phyloP scores from a whole-genome alignment of 331 rosid species.

The Prunus yedoensis region DNA sequence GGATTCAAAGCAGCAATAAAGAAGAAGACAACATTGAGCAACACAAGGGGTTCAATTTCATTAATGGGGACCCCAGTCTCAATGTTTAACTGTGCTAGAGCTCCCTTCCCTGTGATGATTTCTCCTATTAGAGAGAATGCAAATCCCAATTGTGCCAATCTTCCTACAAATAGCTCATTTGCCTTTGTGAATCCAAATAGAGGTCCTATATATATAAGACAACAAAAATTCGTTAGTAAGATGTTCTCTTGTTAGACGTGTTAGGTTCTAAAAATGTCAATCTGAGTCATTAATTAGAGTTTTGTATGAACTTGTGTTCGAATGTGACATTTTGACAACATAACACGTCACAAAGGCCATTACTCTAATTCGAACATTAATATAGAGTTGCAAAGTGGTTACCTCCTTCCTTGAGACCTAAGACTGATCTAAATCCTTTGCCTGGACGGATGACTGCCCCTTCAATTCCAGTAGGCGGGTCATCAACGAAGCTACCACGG shows the following conservation, averaged over 20 bases:
- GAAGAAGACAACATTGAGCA: no score
- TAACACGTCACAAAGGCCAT: background rate
- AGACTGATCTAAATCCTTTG: constrained; percentile 57
- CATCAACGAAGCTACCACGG: constrained; percentile 91
- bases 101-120: no score
- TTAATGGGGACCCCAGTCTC: no score
- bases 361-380: background rate
- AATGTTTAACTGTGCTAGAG: no score
- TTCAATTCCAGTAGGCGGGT: constrained; percentile 55
- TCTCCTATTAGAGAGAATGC: no score
- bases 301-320: background rate
- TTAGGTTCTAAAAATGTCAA: background rate
- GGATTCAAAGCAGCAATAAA: no score
- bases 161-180: no score
- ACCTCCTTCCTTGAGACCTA: constrained; percentile 94
- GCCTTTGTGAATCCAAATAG: no score
- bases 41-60: no score
- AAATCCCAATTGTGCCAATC: no score
- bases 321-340: background rate
- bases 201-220: no score
- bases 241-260: background rate
- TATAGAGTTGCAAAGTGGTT: background rate
- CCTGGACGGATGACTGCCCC: constrained; percentile 76
- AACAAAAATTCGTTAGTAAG: no score
- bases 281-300: background rate